Conservation (phyloP, 108 stramenopile species). For the Schizochytrium sp. region DNA sequence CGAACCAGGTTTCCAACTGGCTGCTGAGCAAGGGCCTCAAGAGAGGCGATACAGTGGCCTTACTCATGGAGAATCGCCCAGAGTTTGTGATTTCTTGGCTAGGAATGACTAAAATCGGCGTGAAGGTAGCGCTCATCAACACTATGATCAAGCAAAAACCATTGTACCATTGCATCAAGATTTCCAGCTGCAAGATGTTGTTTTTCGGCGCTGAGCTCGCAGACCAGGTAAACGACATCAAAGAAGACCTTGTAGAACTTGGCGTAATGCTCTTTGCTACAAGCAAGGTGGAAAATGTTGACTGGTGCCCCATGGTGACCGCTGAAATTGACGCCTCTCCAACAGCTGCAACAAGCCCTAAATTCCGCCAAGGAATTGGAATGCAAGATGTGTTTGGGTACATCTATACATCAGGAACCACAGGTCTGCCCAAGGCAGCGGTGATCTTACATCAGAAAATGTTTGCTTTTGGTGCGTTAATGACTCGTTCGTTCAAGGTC, state of each 20-base stretch:
- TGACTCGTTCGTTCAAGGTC: not conserved
- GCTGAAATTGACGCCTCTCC: not conserved
- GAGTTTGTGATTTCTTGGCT: conserved; percentile 69
- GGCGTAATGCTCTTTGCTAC: conserved; percentile 21
- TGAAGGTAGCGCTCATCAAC: conserved; percentile 66
- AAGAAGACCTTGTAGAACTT: not conserved
- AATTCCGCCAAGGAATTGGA: not conserved
- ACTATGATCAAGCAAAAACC: conserved; percentile 61
- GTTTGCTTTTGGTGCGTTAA: conserved; percentile 32
- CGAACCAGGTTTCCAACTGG: conserved; percentile 65
- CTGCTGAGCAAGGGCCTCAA: conserved; percentile 32
- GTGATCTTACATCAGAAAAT: conserved; percentile 68
- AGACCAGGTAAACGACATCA: conserved; percentile 14
- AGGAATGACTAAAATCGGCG: conserved; percentile 69
- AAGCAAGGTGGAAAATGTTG: not conserved
- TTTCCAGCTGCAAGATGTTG: conserved; percentile 61
- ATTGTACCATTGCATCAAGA: conserved; percentile 64
- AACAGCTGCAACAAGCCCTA: not conserved
- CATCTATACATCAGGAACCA: conserved; percentile 72
- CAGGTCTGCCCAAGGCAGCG: conserved; percentile 74
- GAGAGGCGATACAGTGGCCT: conserved; percentile 62
- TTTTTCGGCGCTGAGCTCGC: conserved; percentile 62
- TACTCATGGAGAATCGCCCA: conserved; percentile 67
- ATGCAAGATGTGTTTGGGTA: conserved; percentile 45
- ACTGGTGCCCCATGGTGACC: not conserved